Evolutionary conservation across 1,284 basidiomycete species (phyloP).

Genomic region (Moesziomyces sp.): DNA sequence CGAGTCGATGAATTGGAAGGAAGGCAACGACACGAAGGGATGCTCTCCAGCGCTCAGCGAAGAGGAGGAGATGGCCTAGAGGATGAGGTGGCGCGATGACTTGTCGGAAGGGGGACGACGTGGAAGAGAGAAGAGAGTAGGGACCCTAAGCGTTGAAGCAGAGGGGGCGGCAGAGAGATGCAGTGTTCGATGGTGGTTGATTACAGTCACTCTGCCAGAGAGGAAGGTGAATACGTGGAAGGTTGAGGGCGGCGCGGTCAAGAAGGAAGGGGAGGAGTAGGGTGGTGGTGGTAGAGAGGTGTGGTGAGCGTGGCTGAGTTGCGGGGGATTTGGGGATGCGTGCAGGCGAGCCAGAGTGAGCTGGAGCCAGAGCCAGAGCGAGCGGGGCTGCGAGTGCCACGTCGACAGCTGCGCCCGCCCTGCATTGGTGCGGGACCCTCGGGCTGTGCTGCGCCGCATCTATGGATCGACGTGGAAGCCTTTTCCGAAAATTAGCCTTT

Average conservation of each 20-base stretch:
- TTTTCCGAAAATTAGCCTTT: slow-evolving; percentile 3
- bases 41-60: slow-evolving; percentile 40
- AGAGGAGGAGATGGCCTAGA: slow-evolving; percentile 32
- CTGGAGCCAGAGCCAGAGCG: too few species aligned
- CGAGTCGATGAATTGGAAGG: slow-evolving; percentile 6
- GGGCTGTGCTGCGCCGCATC: slow-evolving; percentile 11
- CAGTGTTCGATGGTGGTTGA: slow-evolving; percentile 3
- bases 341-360: too few species aligned
- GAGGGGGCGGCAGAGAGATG: slow-evolving; percentile 3
- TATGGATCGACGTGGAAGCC: slow-evolving; percentile 42
- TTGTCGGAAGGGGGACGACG: slow-evolving; percentile 2
- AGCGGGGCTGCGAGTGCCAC: too few species aligned
- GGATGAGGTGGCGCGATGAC: neutral
- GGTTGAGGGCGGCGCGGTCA: slow-evolving; percentile 3
- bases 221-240: slow-evolving; percentile 26
- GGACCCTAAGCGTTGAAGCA: slow-evolving; percentile 37
- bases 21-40: neutral
- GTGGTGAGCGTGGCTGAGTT: neutral
- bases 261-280: slow-evolving; percentile 1
- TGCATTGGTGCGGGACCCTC: slow-evolving; percentile 1
- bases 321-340: slow-evolving; percentile 4
- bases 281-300: slow-evolving; percentile 18
- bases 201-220: neutral
- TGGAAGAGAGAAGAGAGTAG: neutral
- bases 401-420: neutral